Base-by-base conservation (phyloP, 2,329 filamentous ascomycete species). In the Trichoderma breve region DNA sequence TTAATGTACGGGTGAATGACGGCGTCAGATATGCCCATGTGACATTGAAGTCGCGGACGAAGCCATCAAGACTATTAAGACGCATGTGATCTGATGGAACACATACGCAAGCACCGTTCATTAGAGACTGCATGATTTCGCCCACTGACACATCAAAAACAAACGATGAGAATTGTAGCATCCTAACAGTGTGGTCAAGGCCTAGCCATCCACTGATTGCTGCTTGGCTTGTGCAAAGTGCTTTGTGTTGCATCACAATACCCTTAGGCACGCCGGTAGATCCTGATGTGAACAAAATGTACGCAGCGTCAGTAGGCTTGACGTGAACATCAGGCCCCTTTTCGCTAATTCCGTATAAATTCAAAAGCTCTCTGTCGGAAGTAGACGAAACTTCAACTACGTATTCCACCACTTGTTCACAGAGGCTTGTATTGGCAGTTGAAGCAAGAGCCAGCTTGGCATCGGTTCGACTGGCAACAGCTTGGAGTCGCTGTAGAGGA, bases 121-220 rank as follows among this genome's bases (percentile, higher is more conserved):
- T 68, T 8, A 73, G 57, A n/a, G 72, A 18, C 3, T 61, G 57
- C 28, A 73, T 34, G 1, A 72, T 73, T 28, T 73, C 72, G 15
- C 72, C 64, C 2, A 73, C 63, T 8, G 66, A 62, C 3, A 70
- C 65, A 21, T 76, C 74, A 7, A 75, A 72, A 18, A 70, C 66
- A 15, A 70, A 72, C 1, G 66, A 34, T 15, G 71, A 67, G 34
- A 72, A 72, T 15, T 72, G 71, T 1, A 72, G 26, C 34, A 60
- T 58, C 6, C 71, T 55, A 2, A 63, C 65, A 14, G 55, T 64
- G 18, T 51, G 39, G 2, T 70, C 36, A 30, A 72, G n/a, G 2
- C 66, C 66, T 0, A 70, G 15, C 18, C 47, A 32, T n/a, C 36
- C 6, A 36, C 65, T 34, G 2, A 63, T 26, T 14, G 24, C 65